Conservation (phyloP, 75 land plant genomes). For the Isoetes taiwanensis region DNA sequence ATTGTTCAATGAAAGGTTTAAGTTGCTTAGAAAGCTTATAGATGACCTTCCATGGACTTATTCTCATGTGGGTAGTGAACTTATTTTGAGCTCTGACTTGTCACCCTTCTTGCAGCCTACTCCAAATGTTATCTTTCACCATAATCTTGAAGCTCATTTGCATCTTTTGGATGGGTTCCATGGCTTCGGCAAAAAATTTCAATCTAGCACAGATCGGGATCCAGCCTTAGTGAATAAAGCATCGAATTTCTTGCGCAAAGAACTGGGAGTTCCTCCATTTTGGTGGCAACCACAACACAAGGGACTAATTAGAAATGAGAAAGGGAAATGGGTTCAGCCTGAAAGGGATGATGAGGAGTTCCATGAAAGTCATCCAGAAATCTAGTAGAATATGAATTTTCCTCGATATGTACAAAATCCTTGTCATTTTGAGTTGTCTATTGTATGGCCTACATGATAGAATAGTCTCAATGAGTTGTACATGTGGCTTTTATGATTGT, state of each 20-base stretch:
- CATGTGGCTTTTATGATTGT: no score
- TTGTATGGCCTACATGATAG: no score
- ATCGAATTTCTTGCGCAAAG: conserved; percentile 22
- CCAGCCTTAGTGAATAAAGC: conserved; percentile 38
- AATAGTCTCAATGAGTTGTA: no score
- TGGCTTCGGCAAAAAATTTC: no score
- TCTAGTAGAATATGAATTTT: no score
- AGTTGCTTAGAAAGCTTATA: not conserved
- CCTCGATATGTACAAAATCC: no score
- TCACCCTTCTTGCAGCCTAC: not conserved
- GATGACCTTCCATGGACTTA: not conserved
- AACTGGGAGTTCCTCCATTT: conserved; percentile 14
- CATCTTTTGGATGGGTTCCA: not conserved
- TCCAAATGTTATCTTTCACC: not conserved
- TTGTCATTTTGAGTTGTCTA: no score
- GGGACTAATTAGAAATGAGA: conserved; percentile 16
- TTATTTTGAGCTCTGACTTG: not conserved
- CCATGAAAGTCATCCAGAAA: no score
- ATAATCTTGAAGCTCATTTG: not conserved
- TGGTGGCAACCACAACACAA: conserved; percentile 28
- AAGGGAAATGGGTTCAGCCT: conserved; percentile 25
- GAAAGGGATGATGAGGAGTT: no score
- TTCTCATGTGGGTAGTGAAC: not conserved
- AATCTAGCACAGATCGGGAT: no score
- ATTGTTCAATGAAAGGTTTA: not conserved